Percentiles rank a stretch among this genome's conserved stretches.
Conservation (phyloP, 768 basidiomycete genomes). For the Xanthoconium stramineum region DNA sequence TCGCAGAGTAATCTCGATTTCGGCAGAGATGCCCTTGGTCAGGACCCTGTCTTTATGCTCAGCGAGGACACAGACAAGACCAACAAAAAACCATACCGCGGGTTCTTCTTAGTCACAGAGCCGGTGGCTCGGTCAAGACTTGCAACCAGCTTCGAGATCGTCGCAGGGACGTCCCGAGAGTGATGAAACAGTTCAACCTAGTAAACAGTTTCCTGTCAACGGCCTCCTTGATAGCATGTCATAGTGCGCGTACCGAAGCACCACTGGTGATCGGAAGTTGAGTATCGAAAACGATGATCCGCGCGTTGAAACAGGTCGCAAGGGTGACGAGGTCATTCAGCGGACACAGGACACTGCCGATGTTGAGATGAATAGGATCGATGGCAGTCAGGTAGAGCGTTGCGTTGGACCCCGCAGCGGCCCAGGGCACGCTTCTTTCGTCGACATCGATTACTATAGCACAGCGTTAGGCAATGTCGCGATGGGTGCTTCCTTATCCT, state of each 20-base stretch:
- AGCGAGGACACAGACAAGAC: neutral
- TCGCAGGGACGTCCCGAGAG: constrained; percentile 88
- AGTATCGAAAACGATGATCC: constrained; percentile 92
- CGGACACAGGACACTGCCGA: constrained; percentile 89
- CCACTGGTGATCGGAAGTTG: constrained; percentile 86
- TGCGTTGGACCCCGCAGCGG: constrained; percentile 86
- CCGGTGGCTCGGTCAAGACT: constrained; percentile 79
- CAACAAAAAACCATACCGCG: constrained; percentile 50
- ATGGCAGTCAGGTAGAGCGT: constrained; percentile 80
- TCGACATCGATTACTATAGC: constrained; percentile 80
- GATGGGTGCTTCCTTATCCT: constrained; percentile 9
- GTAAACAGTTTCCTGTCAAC: neutral
- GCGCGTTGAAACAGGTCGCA: constrained; percentile 73
- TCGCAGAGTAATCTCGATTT: constrained; percentile 79
- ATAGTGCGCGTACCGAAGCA: constrained; percentile 56
- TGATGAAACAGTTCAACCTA: constrained; percentile 95
- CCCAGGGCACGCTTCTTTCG: constrained; percentile 75
- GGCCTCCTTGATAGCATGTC: neutral
- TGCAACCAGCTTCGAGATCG: constrained; percentile 74
- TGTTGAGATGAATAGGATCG: constrained; percentile 80
- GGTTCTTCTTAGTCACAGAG: constrained; percentile 68
- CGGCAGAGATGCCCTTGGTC: constrained; percentile 80
- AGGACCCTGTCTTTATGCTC: constrained; percentile 56
- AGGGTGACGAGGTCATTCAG: constrained; percentile 69
- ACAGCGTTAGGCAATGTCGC: neutral